These are phyloP conservation scores for Verbascum thapsus DNA, from an alignment of 257 asterid genomes.

Conservation along the genomic window DNA sequence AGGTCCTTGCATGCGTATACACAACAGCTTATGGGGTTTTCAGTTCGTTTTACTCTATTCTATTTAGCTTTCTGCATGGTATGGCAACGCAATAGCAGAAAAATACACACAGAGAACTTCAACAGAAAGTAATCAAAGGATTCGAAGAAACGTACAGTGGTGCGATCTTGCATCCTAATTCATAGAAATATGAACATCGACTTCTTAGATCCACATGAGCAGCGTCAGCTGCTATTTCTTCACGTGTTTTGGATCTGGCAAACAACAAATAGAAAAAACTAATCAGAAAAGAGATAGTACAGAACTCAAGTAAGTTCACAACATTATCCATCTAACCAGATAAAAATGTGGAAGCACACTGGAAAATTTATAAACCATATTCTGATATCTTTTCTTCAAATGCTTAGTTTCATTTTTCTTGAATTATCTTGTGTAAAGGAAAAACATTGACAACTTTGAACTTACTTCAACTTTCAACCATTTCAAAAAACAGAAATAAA, in stretches of 20 bases:
- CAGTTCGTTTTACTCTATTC: neutral
- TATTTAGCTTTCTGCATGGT: neutral
- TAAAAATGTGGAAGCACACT: neutral
- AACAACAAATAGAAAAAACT: constrained; percentile 4
- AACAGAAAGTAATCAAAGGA: constrained; percentile 4
- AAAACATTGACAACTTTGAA: neutral
- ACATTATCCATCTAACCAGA: neutral
- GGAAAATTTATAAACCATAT: neutral
- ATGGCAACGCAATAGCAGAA: neutral
- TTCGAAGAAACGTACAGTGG: constrained; percentile 62
- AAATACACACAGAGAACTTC: neutral
- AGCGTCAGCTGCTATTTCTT: constrained; percentile 98
- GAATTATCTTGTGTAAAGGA: neutral
- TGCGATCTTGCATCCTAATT: constrained; percentile 85
- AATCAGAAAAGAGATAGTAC: neutral
- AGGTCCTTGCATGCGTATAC: constrained; percentile 2
- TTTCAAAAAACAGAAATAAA: neutral
- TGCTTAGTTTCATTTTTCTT: neutral
- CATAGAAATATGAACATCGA: constrained; percentile 71
- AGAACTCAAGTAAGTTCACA: neutral
- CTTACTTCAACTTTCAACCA: constrained; percentile 2
- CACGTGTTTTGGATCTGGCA: constrained; percentile 75
- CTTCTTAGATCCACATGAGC: constrained; percentile 93
- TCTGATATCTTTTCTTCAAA: neutral
- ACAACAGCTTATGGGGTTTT: neutral